Percentiles rank a stretch among this genome's conserved stretches.
Evolutionary conservation across 345 rosid species (phyloP).

Genomic region (Brassica nigra): DNA sequence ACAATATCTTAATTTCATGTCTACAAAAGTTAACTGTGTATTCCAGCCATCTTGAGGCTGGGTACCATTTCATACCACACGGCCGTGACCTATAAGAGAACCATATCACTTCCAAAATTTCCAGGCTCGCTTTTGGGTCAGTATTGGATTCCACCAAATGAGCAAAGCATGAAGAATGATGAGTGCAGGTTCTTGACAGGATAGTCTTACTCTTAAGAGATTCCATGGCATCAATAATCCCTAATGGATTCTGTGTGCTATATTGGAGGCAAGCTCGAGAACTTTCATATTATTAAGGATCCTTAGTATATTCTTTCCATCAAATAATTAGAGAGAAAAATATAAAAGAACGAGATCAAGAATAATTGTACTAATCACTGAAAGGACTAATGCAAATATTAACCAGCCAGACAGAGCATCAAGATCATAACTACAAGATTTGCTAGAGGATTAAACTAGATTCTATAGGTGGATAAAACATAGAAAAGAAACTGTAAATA

Average conservation of each 20-base stretch:
- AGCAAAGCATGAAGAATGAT: neutral
- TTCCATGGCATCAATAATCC: conserved; percentile 5
- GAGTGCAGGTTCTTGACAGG: conserved; percentile 10
- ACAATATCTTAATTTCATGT: no score
- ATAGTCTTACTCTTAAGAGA: neutral
- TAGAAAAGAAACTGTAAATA: conserved; percentile 5
- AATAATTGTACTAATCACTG: neutral
- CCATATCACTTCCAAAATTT: neutral
- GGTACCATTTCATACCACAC: neutral
- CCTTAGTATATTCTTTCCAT: no score
- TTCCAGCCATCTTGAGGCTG: neutral
- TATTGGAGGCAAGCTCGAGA: neutral
- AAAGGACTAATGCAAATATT: neutral
- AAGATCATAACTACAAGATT: conserved; percentile 8
- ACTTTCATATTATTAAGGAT: no score
- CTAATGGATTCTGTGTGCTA: neutral
- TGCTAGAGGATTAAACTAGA: neutral
- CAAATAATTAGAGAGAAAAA: no score
- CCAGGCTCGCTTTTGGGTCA: neutral
- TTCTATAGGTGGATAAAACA: neutral
- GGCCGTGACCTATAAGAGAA: neutral
- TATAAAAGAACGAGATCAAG: conserved; percentile 7
- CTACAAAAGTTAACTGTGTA: neutral
- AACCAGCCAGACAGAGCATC: neutral
- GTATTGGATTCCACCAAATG: conserved; percentile 7